phyloP scores from a whole-genome alignment of 257 asterid genomes.

The Phtheirospermum japonicum region DNA sequence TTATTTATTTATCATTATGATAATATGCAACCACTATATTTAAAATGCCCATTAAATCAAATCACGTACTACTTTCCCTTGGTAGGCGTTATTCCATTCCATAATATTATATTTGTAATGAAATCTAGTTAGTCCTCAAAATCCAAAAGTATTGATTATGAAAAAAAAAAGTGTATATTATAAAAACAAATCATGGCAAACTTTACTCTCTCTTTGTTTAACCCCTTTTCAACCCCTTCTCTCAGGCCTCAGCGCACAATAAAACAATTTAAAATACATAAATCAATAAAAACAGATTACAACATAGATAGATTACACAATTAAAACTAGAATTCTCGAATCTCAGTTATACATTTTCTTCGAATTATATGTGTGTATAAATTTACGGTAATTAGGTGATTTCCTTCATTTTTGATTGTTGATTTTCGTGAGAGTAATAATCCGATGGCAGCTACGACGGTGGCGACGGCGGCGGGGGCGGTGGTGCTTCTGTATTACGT shows the following conservation, averaged over 20 bases:
- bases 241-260: neutral
- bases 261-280: constrained; percentile 17
- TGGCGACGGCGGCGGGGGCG: constrained; percentile 88
- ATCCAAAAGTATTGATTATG: too few species aligned
- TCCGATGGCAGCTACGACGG: constrained; percentile 76
- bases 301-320: constrained; percentile 1
- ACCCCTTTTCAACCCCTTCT: constrained; percentile 30
- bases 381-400: constrained; percentile 14
- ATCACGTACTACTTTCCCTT: too few species aligned
- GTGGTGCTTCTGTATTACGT: constrained; percentile 72
- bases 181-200: too few species aligned
- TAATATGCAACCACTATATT: too few species aligned
- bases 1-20: too few species aligned
- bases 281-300: constrained; percentile 9
- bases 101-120: too few species aligned
- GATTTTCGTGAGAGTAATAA: constrained; percentile 27
- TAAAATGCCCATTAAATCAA: too few species aligned
- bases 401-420: neutral
- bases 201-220: constrained; percentile 15
- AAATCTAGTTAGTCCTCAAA: too few species aligned
- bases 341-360: constrained; percentile 8
- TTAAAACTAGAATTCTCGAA: neutral
- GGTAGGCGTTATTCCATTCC: too few species aligned
- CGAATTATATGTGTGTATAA: constrained; percentile 1
- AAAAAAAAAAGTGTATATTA: too few species aligned